Base-by-base conservation (phyloP, 208 protist genomes). In the Trypanosoma congolense region DNA sequence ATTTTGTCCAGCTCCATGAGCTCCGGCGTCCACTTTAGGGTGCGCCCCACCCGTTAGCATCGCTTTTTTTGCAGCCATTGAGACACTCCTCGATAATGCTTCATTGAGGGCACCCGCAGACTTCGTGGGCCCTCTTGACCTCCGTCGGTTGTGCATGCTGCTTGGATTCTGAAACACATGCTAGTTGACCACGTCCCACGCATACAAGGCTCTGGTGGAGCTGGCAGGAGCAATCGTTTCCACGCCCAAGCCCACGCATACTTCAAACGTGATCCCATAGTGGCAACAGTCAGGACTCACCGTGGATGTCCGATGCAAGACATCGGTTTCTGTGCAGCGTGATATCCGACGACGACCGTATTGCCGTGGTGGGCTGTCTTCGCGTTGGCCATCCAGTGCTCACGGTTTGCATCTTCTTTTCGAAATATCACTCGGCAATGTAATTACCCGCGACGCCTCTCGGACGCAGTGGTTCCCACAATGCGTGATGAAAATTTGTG, bases 11-110 rank as follows among this genome's bases (percentile, higher is more conserved):
- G 35, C 35, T n/a, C n/a, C n/a, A n/a, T n/a, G n/a, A n/a, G n/a
- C n/a, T 69, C 54, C n/a, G 46, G 54, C 6, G 62, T 56, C 52
- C 52, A 69, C 22, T 48, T 45, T 0, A 54, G 62, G 12, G 54
- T 22, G 4, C 4, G 22, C 4, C 56, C 30, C 38, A 16, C 56
- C n/a, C 43, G 12, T 28, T 26, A 21, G 0, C 36, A 26, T 33
- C 25, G 10, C 19, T 12, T 24, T 24, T 16, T 25, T 47, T 24
- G 41, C 25, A 21, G 53, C 53, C 2, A 16, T 46, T 1, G 28
- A 41, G 12, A 59, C 48, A 0, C 22, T 26, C 6, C 21, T 35
- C 12, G 41, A 12, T 4, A 59, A 8, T 26, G 14, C 3, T 2
- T 22, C 21, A 14, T 29, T 30, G n/a, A 43, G 6, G 6, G 18